Evolutionary conservation across 805 yeast species (phyloP).

Genomic region (Hanseniaspora mollemarum): DNA sequence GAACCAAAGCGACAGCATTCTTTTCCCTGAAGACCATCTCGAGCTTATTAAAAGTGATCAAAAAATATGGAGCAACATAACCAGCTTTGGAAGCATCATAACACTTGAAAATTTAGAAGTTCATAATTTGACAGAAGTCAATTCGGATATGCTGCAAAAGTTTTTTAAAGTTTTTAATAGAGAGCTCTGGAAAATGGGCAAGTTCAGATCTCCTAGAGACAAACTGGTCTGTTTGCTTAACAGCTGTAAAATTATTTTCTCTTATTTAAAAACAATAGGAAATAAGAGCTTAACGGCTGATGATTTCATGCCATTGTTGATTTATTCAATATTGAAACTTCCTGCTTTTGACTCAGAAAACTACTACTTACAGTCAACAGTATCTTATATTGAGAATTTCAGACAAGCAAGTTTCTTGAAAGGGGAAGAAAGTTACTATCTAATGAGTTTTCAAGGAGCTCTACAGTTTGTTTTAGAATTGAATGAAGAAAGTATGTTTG

Average conservation of each 20-base stretch:
- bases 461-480: slow-evolving; percentile 63
- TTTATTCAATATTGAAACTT: slow-evolving; percentile 58
- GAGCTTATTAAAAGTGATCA: slow-evolving; percentile 55
- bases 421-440: slow-evolving; percentile 86
- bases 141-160: slow-evolving; percentile 31
- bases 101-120: slow-evolving; percentile 69
- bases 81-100: slow-evolving; percentile 55
- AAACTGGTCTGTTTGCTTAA: slow-evolving; percentile 83
- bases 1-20: slow-evolving; percentile 31
- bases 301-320: slow-evolving; percentile 78
- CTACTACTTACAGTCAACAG: slow-evolving; percentile 58
- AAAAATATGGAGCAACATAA: slow-evolving; percentile 39
- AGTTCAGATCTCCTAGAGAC: slow-evolving; percentile 87
- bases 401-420: slow-evolving; percentile 59
- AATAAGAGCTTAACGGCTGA: slow-evolving; percentile 78
- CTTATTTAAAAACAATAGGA: slow-evolving; percentile 54
- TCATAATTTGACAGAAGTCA: slow-evolving; percentile 26
- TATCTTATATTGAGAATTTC: slow-evolving; percentile 75
- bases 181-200: slow-evolving; percentile 68
- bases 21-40: slow-evolving; percentile 44
- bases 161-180: slow-evolving; percentile 56
- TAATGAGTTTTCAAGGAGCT: slow-evolving; percentile 85
- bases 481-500: slow-evolving; percentile 33
- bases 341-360: slow-evolving; percentile 1
- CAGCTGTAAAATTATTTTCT: slow-evolving; percentile 85